Percentiles rank a stretch among this genome's conserved stretches.
phyloP scores from a whole-genome alignment of 192 early-diverging fungal species.

The Funneliformis geosporum region DNA sequence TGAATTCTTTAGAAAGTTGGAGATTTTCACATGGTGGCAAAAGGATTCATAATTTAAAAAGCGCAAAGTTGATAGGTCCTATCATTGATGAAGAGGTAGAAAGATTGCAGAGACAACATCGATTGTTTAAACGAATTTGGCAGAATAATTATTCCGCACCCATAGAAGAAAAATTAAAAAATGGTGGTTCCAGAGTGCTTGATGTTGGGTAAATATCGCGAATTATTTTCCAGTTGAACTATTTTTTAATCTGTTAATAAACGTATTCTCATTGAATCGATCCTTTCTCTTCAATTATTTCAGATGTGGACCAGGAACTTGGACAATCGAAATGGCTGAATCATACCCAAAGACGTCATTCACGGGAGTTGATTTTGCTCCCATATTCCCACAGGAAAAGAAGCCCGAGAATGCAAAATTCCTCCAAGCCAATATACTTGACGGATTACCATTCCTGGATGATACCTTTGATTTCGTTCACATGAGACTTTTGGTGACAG shows the following conservation, averaged over 20 bases:
- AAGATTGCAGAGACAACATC: slow-evolving; percentile 2
- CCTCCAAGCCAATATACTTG: slow-evolving; percentile 17
- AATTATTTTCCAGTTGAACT: background rate
- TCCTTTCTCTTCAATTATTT: background rate
- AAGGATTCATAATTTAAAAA: background rate
- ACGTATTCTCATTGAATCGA: background rate
- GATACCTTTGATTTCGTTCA: slow-evolving; percentile 36
- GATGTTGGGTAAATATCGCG: slow-evolving; percentile 27
- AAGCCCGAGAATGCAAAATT: slow-evolving; percentile 25
- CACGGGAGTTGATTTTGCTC: slow-evolving; percentile 40
- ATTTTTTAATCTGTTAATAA: background rate
- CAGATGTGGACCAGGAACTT: slow-evolving; percentile 42
- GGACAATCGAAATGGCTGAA: slow-evolving; percentile 45
- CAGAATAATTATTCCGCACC: slow-evolving; percentile 11
- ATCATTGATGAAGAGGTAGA: background rate
- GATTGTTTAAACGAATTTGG: slow-evolving; percentile 8
- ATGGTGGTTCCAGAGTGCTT: slow-evolving; percentile 1
- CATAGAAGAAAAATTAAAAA: slow-evolving; percentile 8
- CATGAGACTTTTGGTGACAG: slow-evolving; percentile 20
- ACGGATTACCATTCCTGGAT: slow-evolving; percentile 33
- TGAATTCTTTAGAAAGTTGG: background rate
- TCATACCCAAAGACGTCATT: slow-evolving; percentile 35
- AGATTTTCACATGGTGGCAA: background rate
- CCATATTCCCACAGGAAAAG: slow-evolving; percentile 29
- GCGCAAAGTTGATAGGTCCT: background rate